Conservation (phyloP, 805 yeast genomes). For the Saturnispora kantuleensis region DNA sequence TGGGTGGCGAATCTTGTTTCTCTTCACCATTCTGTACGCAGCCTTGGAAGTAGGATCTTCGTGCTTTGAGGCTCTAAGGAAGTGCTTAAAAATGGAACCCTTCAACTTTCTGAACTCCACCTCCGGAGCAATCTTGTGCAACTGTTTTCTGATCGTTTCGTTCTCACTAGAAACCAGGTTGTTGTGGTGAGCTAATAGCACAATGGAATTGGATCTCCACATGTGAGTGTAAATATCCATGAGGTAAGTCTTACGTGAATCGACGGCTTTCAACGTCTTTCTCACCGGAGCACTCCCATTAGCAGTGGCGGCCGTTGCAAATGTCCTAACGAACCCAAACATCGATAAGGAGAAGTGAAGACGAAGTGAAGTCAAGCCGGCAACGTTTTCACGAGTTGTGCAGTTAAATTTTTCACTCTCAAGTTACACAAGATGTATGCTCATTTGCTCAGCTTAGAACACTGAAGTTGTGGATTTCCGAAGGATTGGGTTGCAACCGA, state of each 20-base stretch:
- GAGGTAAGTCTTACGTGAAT: conserved; percentile 77
- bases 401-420: too few species aligned
- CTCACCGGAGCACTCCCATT: background rate
- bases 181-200: conserved; percentile 78
- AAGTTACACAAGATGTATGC: too few species aligned
- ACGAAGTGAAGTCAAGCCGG: background rate
- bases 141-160: conserved; percentile 48
- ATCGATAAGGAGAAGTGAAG: background rate
- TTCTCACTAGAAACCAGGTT: conserved; percentile 66
- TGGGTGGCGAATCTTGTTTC: conserved; percentile 49
- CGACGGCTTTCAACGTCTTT: conserved; percentile 45
- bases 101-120: conserved; percentile 53
- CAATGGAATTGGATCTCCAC: conserved; percentile 56
- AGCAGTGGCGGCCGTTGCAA: conserved; percentile 7
- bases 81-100: conserved; percentile 62
- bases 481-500: conserved; percentile 49
- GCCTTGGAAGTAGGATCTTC: conserved; percentile 63
- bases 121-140: conserved; percentile 32
- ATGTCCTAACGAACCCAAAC: conserved; percentile 1
- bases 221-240: conserved; percentile 70
- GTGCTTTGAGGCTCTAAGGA: conserved; percentile 58
- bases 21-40: conserved; percentile 31
- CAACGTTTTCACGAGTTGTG: too few species aligned
- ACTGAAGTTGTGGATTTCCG: conserved; percentile 9
- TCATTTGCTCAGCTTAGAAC: background rate